These are phyloP conservation scores for Isoetes taiwanensis DNA, from an alignment of 75 land plant species.

Conservation along the genomic window DNA sequence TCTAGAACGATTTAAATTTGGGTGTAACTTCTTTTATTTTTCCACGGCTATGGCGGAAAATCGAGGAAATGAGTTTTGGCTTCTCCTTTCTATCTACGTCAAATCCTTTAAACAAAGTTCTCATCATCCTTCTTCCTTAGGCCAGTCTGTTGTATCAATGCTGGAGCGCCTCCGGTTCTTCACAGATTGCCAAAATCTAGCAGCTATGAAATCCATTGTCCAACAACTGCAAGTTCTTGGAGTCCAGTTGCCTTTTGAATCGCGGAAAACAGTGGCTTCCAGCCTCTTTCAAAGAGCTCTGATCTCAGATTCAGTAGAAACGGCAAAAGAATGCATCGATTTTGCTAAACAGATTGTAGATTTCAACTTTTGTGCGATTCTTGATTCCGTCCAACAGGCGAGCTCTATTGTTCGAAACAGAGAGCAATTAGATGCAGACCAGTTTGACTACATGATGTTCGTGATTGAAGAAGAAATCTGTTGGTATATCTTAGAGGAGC, in stretches of 20 bases:
- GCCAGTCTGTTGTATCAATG: slow-evolving; percentile 9
- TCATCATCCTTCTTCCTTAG: not conserved
- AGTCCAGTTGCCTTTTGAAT: slow-evolving; percentile 4
- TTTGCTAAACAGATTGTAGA: slow-evolving; percentile 11
- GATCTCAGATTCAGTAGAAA: not conserved
- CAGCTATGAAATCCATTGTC: slow-evolving; percentile 1
- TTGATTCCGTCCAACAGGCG: slow-evolving; percentile 8
- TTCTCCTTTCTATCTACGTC: not conserved
- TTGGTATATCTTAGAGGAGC: slow-evolving; percentile 9
- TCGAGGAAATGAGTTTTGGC: slow-evolving; percentile 16
- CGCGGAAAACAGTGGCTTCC: not conserved
- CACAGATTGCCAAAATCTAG: slow-evolving; percentile 13
- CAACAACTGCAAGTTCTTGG: not conserved
- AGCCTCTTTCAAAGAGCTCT: not conserved
- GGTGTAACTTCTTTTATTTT: too few species aligned
- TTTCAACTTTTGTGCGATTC: slow-evolving; percentile 2
- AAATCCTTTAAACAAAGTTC: not conserved
- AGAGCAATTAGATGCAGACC: slow-evolving; percentile 3
- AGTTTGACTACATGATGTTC: too few species aligned
- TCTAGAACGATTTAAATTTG: too few species aligned
- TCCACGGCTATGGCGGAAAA: too few species aligned
- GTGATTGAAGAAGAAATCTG: slow-evolving; percentile 16
- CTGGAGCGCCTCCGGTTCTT: slow-evolving; percentile 15
- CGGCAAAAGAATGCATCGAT: slow-evolving; percentile 6
- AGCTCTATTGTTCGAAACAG: not conserved